phyloP scores from a whole-genome alignment of 208 protist species.

The Lotmaria passim region DNA sequence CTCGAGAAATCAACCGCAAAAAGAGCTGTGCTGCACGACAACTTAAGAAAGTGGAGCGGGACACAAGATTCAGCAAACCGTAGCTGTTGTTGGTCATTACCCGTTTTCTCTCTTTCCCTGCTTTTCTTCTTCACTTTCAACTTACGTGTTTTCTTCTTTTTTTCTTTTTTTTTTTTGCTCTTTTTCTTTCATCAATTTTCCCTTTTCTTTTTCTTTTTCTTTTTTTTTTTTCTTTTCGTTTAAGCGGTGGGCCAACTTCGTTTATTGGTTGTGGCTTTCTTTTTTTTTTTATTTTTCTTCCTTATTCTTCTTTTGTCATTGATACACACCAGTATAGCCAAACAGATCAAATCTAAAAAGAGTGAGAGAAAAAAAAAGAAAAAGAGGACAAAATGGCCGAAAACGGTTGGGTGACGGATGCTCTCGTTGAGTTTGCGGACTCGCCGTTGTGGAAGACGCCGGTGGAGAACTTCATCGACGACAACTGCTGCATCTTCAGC shows the following conservation, averaged over 20 bases:
- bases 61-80: background rate
- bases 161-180: background rate
- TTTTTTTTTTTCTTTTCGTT: background rate
- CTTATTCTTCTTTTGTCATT: no score
- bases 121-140: background rate
- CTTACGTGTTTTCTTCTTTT: background rate
- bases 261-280: background rate
- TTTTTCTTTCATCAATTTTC: background rate
- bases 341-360: background rate
- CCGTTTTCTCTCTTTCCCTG: slow-evolving; percentile 4
- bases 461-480: slow-evolving; percentile 91
- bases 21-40: background rate
- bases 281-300: background rate
- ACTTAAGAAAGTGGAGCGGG: background rate
- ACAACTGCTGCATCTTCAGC: slow-evolving; percentile 91
- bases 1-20: background rate
- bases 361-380: background rate
- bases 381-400: slow-evolving; percentile 33
- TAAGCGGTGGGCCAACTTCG: background rate
- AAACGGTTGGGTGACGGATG: slow-evolving; percentile 81
- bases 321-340: no score
- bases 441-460: slow-evolving; percentile 87
- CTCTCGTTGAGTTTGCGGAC: slow-evolving; percentile 82
- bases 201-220: background rate
- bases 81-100: background rate